Percentiles rank a stretch among this genome's conserved stretches.
Evolutionary conservation across 1,284 basidiomycete genomes (phyloP).

Genomic region (Wolfiporia cocos): DNA sequence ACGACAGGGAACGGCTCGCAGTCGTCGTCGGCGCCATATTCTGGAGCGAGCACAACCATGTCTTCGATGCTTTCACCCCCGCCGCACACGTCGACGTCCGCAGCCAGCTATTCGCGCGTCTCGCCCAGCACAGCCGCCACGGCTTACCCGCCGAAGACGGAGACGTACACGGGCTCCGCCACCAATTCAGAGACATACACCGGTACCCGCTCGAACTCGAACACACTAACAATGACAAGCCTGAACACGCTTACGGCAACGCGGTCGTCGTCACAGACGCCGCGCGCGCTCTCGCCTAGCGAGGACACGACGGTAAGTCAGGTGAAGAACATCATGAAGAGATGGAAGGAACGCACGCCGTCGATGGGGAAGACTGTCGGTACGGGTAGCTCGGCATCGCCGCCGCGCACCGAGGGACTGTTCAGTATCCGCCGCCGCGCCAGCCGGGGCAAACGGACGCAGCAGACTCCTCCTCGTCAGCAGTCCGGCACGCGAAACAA

Average conservation of each 20-base stretch:
- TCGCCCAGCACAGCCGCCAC: constrained; percentile 28
- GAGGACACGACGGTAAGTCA: constrained; percentile 2
- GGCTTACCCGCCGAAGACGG: constrained; percentile 20
- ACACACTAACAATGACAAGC: constrained; percentile 5
- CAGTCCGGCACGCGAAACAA: constrained; percentile 2
- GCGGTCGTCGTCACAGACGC: constrained; percentile 21
- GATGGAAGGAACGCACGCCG: constrained; percentile 71
- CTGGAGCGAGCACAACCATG: constrained; percentile 25
- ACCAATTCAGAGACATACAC: constrained; percentile 12
- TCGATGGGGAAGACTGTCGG: constrained; percentile 26
- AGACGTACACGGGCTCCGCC: constrained; percentile 17
- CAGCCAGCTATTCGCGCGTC: constrained; percentile 30
- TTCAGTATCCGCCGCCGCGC: constrained; percentile 60
- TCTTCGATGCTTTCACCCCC: constrained; percentile 36
- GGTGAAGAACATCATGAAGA: constrained; percentile 72
- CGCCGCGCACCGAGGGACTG: constrained; percentile 39
- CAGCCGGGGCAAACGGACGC: constrained; percentile 36
- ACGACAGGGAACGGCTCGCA: constrained; percentile 31
- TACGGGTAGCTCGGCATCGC: constrained; percentile 29
- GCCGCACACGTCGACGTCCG: constrained; percentile 16
- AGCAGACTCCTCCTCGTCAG: constrained; percentile 9
- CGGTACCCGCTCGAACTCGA: constrained; percentile 1
- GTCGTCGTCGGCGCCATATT: constrained; percentile 32
- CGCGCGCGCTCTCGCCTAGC: constrained; percentile 47
- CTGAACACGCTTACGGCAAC: constrained; percentile 12